Conservation (phyloP, 495 filamentous ascomycete genomes). For the Penicillium samsonianum region DNA sequence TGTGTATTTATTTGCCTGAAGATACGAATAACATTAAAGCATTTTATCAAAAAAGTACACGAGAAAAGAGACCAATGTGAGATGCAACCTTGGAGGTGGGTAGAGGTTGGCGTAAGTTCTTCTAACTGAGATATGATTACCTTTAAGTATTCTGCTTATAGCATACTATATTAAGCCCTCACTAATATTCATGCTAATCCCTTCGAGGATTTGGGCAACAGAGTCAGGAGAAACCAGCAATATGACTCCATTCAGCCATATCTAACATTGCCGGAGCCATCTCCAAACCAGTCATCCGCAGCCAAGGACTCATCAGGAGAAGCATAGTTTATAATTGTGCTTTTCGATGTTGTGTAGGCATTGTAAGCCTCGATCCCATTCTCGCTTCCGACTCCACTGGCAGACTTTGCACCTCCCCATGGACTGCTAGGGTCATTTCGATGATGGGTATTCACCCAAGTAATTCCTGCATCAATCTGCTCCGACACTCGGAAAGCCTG, state of each 20-base stretch:
- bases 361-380: conserved; percentile 31
- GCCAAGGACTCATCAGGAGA: conserved; percentile 19
- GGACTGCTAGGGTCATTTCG: conserved; percentile 32
- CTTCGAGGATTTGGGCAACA: not conserved
- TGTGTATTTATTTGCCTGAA: not conserved
- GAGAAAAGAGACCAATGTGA: not conserved
- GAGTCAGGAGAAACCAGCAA: not conserved
- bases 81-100: not conserved
- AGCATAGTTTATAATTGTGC: conserved; percentile 30
- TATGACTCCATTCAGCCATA: conserved; percentile 18
- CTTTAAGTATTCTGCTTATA: not conserved
- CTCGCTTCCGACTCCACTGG: conserved; percentile 32
- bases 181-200: too few relatives aligned
- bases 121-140: not conserved
- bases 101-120: not conserved
- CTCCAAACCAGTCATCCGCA: conserved; percentile 30
- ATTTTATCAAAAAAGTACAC: not conserved
- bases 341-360: conserved; percentile 27
- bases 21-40: not conserved
- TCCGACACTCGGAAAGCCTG: conserved; percentile 50
- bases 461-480: conserved; percentile 53
- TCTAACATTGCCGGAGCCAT: conserved; percentile 14
- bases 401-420: conserved; percentile 26
- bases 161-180: too few relatives aligned
- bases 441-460: conserved; percentile 51